Evolutionary conservation across 305 asterid species (phyloP).

Genomic region (Fraxinus xanthoxyloides): DNA sequence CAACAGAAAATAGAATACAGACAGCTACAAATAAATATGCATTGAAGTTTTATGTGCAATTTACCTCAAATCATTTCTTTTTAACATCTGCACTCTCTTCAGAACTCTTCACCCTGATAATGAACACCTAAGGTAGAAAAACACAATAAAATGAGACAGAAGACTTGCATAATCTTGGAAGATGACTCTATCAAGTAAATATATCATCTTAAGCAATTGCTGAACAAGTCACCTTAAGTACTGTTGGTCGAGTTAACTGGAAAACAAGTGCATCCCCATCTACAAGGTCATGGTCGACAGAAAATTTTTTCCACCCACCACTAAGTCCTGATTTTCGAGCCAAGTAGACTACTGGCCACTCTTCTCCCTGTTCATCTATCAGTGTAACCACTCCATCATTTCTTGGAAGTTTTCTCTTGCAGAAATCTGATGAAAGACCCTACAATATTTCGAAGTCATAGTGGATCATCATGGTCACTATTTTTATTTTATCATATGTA

Average conservation of each 20-base stretch:
- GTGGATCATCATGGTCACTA: not conserved
- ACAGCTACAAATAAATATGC: not conserved
- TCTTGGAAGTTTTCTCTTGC: constrained; percentile 60
- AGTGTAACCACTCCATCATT: constrained; percentile 49
- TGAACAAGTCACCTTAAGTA: constrained; percentile 41
- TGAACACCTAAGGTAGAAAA: constrained; percentile 36
- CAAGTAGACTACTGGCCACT: constrained; percentile 68
- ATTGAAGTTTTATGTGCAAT: not conserved
- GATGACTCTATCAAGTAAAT: not conserved
- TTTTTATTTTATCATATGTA: not conserved
- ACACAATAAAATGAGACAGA: not conserved
- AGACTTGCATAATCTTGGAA: not conserved
- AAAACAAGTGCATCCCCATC: constrained; percentile 83
- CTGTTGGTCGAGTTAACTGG: constrained; percentile 52
- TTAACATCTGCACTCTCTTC: constrained; percentile 16
- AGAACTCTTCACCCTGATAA: constrained; percentile 35
- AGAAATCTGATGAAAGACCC: constrained; percentile 61
- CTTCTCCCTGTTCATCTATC: constrained; percentile 66
- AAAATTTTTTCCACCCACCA: constrained; percentile 84
- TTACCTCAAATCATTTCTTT: not conserved
- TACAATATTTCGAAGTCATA: constrained; percentile 31
- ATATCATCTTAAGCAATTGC: not conserved
- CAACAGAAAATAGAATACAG: not conserved
- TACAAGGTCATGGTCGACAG: constrained; percentile 72
- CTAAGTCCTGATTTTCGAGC: constrained; percentile 75